Evolutionary conservation across 2,329 filamentous ascomycete genomes (phyloP), one percentile per base, ranked within the genome.

Genomic region (Diaporthe sp.): DNA sequence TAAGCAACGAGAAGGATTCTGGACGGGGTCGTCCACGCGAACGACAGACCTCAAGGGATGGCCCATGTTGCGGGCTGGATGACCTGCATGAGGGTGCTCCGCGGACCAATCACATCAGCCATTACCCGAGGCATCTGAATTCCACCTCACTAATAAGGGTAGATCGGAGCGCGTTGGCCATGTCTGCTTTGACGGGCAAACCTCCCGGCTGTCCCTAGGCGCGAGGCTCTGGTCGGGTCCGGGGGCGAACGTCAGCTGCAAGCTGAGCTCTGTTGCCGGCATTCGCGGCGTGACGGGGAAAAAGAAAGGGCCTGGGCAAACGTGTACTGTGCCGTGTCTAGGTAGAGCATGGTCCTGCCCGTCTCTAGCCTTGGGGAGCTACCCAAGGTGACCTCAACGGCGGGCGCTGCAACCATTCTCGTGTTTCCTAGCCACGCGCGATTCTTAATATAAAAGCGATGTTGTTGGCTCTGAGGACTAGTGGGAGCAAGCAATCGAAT

Each of bases 401-500:
- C 61, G 33, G 67, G 52, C 47, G 33, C 25, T 68, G 68, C 55
- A 54, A 66, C 47, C 47, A 54, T 57, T 47, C 61, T 77, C 74
- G 75, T 80, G 78, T 80, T 82, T 81, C 76, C 81, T 79, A 75
- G 55, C 58, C 28, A 75, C 74, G 74, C 80, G 80, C 79, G 80
- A 47, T 77, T 77, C 77, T 78, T 79, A 81, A 81, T 80, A 81
- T 81, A 77, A 75, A 78, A 77, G 75, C 76, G 75, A 77, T 77
- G 60, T 76, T 78, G 77, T 80, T 78, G 76, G 74, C 70, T 76
- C 76, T 79, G 75, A 76, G 76, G 77, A 76, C 76, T 77, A 74
- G 66, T 73, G 67, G 69, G 71, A 72, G 75, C 77, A 73, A 40
- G 47, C 75, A 74, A 75, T 72, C 73, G 77, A 78, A 78, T 77